Evolutionary conservation across 176 grass and related monocot genomes (phyloP), one percentile per base, ranked within the genome.

Genomic region (Puccinellia tenuiflora): DNA sequence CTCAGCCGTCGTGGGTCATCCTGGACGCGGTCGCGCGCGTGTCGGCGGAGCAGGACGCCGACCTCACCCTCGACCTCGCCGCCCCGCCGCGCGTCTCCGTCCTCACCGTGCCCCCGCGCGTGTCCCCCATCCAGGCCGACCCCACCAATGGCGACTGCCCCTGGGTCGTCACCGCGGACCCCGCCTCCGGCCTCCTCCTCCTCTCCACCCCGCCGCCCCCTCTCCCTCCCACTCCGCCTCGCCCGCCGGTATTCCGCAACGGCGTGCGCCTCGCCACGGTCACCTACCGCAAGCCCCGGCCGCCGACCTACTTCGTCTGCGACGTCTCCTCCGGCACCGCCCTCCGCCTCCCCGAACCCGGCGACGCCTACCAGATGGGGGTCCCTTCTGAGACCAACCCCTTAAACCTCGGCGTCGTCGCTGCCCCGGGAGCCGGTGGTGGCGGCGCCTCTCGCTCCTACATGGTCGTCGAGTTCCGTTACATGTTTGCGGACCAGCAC

Each of bases 391-490:
- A 43, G 38, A 26, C 45, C 68, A 45, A 45, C 68, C 4, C 67
- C 4, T 4, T 43, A 1, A 71, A 71, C 68, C 68, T 71, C 68
- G 68, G 68, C n/a, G 38, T 71, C 22, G n/a, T 71, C 68, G 68
- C 68, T 1, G n/a, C 38, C 2, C 39, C 67, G 12, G 38, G 38
- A 22, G 12, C n/a, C 38, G 68, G 5, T 26, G n/a, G 12, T 11
- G 68, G n/a, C 38, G 68, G n/a, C 38, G 38, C 68, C 38, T 1
- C 14, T 24, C 68, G n/a, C 39, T 40, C 37, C 37, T 70, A 71
- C 68, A 45, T 71, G 68, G 68, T 45, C 5, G 39, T 71, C 68
- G 68, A 71, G 68, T 71, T 71, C 68, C 68, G 68, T 22, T 71
- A 71, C 68, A 71, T 71, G 68, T 71, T 71, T 6, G 22, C n/a